Base-by-base conservation (phyloP, 495 filamentous ascomycete genomes). In the Penicillium salamii region DNA sequence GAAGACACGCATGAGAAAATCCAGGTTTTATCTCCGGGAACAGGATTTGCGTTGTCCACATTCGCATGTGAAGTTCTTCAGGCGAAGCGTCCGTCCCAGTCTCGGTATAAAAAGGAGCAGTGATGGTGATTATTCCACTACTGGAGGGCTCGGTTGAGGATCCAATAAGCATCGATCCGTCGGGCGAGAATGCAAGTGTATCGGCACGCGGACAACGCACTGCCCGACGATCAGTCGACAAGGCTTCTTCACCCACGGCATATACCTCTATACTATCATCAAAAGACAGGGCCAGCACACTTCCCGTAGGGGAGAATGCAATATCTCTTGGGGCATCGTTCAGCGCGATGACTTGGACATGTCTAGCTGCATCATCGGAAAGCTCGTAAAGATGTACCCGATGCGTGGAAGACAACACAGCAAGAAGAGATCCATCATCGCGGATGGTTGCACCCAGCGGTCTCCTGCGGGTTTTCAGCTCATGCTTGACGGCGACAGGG, bases 21-120 rank as follows among this genome's bases (percentile, higher is more conserved):
- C 86, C 84, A 32, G 79, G 77, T 44, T 83, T 89, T 15, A 79
- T 83, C 46, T 91, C 87, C 1, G 89, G 89, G 41, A 95, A 95
- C 1, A 95, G 70, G 21, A 95, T 91, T 33, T 91, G 90, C 1
- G 89, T 91, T 35, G 89, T 95, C 89, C 89, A 95, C 59, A 92
- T 75, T 6, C 83, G 84, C 58, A 85, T 87, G 32, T 92, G 78
- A 45, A 83, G 75, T 50, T 89, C 85, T 37, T 80, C 74, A 19
- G 68, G 67, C 8, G 81, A 80, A n/a, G 63, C 52, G 37, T 75
- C 71, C 9, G 55, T 59, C 14, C 64, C 69, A 18, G 69, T 65
- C 46, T 77, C 76, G 6, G 71, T 68, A 58, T 89, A 89, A 59
- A 90, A 91, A 8, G 90, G 89, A 5, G 88, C 89, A 0, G 87